phyloP scores from a whole-genome alignment of 2,329 filamentous ascomycete genomes.

The Pseudovirgaria hyperparasitica region DNA sequence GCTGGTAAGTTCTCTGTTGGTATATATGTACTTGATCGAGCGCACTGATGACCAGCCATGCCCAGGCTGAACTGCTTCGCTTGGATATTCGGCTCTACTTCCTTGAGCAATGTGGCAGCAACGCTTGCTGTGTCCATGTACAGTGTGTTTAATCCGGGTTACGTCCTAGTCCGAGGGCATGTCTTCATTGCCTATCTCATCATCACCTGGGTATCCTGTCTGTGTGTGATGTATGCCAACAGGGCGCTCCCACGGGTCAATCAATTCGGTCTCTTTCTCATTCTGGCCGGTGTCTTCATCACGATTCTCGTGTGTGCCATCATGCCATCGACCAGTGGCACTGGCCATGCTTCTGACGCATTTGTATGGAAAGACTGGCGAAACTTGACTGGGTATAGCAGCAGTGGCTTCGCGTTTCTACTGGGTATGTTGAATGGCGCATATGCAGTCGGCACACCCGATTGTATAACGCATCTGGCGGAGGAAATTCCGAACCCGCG shows the following conservation, averaged over 20 bases:
- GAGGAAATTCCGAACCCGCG: conserved; percentile 32
- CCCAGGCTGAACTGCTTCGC: conserved; percentile 37
- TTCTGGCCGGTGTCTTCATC: conserved; percentile 41
- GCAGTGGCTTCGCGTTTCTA: conserved; percentile 50
- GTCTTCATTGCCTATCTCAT: conserved; percentile 38
- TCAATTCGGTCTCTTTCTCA: conserved; percentile 41
- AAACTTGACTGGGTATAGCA: conserved; percentile 34
- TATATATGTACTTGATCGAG: conserved; percentile 2
- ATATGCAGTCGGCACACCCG: conserved; percentile 53
- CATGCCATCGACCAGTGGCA: conserved; percentile 36
- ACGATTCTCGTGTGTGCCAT: conserved; percentile 43
- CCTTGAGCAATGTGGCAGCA: conserved; percentile 30
- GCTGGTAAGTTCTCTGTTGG: conserved; percentile 20
- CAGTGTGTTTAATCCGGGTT: conserved; percentile 34
- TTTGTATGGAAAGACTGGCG: conserved; percentile 35
- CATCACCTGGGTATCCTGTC: conserved; percentile 33
- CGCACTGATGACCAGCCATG: not conserved
- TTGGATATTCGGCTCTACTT: conserved; percentile 35
- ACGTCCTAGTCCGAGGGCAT: conserved; percentile 35
- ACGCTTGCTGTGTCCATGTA: conserved; percentile 37
- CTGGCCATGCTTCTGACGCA: conserved; percentile 24
- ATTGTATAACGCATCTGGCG: conserved; percentile 52
- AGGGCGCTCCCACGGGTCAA: conserved; percentile 39
- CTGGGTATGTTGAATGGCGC: conserved; percentile 57
- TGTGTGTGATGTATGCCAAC: conserved; percentile 41